Conservation (phyloP, 2,329 filamentous ascomycete species). For the Penicillium carneum region DNA sequence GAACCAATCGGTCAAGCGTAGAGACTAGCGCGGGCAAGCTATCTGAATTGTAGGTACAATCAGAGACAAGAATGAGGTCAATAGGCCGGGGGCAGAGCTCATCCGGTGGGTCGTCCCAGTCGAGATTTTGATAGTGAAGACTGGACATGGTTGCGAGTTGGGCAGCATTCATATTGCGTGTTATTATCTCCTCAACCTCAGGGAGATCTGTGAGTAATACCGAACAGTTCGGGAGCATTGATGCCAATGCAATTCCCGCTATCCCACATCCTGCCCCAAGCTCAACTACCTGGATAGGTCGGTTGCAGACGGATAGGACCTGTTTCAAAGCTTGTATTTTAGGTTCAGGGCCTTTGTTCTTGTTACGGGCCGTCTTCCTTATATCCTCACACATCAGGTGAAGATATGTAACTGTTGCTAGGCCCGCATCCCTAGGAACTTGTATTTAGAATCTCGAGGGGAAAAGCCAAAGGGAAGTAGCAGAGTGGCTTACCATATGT, state of each 20-base stretch:
- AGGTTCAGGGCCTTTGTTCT: constrained; percentile 34
- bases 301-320: constrained; percentile 40
- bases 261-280: constrained; percentile 73
- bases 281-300: constrained; percentile 63
- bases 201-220: constrained; percentile 71
- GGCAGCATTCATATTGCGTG: constrained; percentile 61
- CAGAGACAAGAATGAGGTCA: constrained; percentile 70
- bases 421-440: constrained; percentile 62
- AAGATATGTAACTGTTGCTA: constrained; percentile 64
- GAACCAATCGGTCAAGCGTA: constrained; percentile 60
- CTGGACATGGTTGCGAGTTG: constrained; percentile 53
- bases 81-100: constrained; percentile 50
- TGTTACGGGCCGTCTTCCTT: constrained; percentile 32
- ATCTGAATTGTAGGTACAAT: constrained; percentile 77
- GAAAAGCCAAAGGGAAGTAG: background rate
- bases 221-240: constrained; percentile 59
- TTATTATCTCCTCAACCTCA: constrained; percentile 68
- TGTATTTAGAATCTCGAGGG: constrained; percentile 18
- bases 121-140: constrained; percentile 61
- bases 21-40: constrained; percentile 69
- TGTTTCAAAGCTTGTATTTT: constrained; percentile 44
- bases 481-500: constrained; percentile 66
- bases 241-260: constrained; percentile 69
- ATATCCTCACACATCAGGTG: background rate
- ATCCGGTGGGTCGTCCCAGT: constrained; percentile 68